Evolutionary conservation across 805 yeast genomes (phyloP).

Genomic region (Saturnispora saitoi): DNA sequence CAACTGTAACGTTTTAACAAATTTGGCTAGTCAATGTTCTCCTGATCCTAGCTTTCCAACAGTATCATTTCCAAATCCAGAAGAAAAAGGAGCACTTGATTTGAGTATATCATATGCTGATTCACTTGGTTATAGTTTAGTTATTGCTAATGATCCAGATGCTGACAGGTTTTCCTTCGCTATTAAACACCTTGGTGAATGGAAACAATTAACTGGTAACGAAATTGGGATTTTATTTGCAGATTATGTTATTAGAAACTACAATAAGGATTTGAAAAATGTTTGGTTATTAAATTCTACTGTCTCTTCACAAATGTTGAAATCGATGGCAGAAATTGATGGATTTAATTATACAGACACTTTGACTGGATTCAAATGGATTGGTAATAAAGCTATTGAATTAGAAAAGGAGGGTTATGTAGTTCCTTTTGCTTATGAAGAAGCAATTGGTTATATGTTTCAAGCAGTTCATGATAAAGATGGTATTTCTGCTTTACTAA

Average conservation of each 20-base stretch:
- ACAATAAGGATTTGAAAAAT: slow-evolving; percentile 20
- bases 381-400: slow-evolving; percentile 80
- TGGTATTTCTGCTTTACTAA: slow-evolving; percentile 72
- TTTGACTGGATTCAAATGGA: slow-evolving; percentile 95
- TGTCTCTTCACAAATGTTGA: slow-evolving; percentile 80
- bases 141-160: slow-evolving; percentile 92
- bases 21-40: slow-evolving; percentile 44
- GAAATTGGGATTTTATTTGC: slow-evolving; percentile 87
- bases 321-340: slow-evolving; percentile 52
- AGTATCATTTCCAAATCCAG: slow-evolving; percentile 90
- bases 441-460: slow-evolving; percentile 94
- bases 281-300: slow-evolving; percentile 74
- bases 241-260: slow-evolving; percentile 36
- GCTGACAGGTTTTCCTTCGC: slow-evolving; percentile 92
- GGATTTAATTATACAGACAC: slow-evolving; percentile 71
- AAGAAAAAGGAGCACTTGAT: slow-evolving; percentile 84
- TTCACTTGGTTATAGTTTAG: slow-evolving; percentile 35
- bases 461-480: slow-evolving; percentile 81
- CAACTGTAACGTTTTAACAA: not conserved
- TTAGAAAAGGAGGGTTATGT: slow-evolving; percentile 50
- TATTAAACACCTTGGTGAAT: slow-evolving; percentile 39
- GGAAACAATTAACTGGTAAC: slow-evolving; percentile 86
- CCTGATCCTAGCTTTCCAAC: slow-evolving; percentile 88
- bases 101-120: slow-evolving; percentile 62
- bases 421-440: slow-evolving; percentile 91